Base-by-base conservation (phyloP, 164 flowering plant species). In the Amborella trichopoda region DNA sequence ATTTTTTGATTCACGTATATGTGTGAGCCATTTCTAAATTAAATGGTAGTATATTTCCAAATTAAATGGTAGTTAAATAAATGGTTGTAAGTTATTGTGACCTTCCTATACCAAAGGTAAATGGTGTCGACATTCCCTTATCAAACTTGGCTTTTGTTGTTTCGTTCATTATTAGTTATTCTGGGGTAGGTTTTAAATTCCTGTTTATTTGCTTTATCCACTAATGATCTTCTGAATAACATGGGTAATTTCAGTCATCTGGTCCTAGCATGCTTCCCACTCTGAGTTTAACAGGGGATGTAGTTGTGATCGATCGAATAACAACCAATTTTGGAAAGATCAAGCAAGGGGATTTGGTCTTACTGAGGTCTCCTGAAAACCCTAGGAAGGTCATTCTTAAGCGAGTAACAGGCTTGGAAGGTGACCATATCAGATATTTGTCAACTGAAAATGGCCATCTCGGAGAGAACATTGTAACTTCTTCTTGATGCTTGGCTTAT, bases 261-360 rank as follows among this genome's bases (percentile, higher is more conserved):
- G 96, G 96, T 42, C 91, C 96, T n/a, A 87, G 96, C 66, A 87
- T 87, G 94, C 65, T 80, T 18, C 96, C 94, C 1, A 80, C 91
- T 17, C 11, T 84, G 3, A 66, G 68, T 28, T 32, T 69, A 0
- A 57, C 70, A 0, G 82, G 81, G 1, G 70, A 78, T 24, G 4
- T 74, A 5, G 23, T 73, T 3, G 45, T 88, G 55, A 69, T 63
- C 4, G 93, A 88, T 28, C 60, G 69, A 9, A 34, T 84, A 28
- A 70, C 94, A 4, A 49, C 51, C 25, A 51, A 75, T 2, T 55
- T 68, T 0, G 75, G 70, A 18, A 65, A 62, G 34, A 60, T 80
- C 22, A 62, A 58, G 2, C 40, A 36, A 0, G 91, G 91, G 3
- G 94, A 88, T 42, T 53, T 81, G 10, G 86, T 88, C 12, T 52